These are phyloP conservation scores for Pseudocercospora vitis DNA, from an alignment of 2,329 filamentous ascomycete genomes.

Conservation along the genomic window DNA sequence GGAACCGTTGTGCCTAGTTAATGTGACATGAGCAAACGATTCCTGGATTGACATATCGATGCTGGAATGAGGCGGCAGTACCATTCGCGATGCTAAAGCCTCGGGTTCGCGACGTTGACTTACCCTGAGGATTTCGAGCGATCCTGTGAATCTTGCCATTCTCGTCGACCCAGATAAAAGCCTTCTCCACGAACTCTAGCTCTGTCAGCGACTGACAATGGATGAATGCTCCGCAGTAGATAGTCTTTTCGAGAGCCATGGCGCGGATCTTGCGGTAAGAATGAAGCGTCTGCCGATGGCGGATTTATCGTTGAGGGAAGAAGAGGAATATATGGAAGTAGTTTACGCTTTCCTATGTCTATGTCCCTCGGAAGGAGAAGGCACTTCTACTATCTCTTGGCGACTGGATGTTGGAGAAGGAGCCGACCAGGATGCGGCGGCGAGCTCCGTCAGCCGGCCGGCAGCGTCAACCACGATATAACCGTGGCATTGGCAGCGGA, in stretches of 20 bases:
- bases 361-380: neutral
- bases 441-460: constrained; percentile 3
- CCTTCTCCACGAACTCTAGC: constrained; percentile 51
- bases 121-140: constrained; percentile 36
- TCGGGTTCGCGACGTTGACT: no score
- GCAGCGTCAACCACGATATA: neutral
- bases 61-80: no score
- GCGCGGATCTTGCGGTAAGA: no score
- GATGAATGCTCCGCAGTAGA: constrained; percentile 64
- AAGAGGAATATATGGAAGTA: neutral
- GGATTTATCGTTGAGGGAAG: neutral
- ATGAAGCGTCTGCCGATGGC: neutral
- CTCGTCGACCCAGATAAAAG: constrained; percentile 54
- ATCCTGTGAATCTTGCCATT: constrained; percentile 54
- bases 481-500: no score
- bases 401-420: constrained; percentile 2
- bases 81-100: no score
- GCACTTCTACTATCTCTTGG: constrained; percentile 7
- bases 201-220: constrained; percentile 52
- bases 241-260: constrained; percentile 33
- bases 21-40: no score
- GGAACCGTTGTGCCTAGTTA: no score
- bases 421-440: constrained; percentile 1
- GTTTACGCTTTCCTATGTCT: neutral
- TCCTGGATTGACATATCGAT: no score